Percentiles rank a stretch among this genome's conserved stretches.
Conservation (phyloP, 2,329 filamentous ascomycete species). For the Paracoccidioides lutzii region DNA sequence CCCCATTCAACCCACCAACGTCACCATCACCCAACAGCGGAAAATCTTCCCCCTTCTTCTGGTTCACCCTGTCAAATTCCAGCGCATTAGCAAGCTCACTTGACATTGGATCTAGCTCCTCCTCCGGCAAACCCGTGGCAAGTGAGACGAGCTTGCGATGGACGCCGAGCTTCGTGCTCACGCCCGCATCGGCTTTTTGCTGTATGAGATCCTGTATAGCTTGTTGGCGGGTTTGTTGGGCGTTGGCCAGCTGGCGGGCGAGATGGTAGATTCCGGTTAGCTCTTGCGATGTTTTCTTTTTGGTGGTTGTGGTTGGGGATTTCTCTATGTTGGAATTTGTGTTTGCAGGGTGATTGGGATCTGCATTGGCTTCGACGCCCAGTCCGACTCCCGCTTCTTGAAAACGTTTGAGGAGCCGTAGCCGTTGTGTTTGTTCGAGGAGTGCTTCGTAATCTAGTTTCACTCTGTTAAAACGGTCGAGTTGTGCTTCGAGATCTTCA, state of each 20-base stretch:
- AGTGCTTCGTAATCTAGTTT: conserved; percentile 29
- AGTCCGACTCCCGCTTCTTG: conserved; percentile 5
- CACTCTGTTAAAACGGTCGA: conserved; percentile 28
- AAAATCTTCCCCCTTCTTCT: conserved; percentile 17
- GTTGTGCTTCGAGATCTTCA: conserved; percentile 24
- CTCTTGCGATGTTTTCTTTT: conserved; percentile 16
- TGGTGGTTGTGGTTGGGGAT: conserved; percentile 2
- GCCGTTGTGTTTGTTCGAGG: conserved; percentile 32
- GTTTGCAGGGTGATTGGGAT: background rate
- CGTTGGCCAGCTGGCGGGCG: conserved; percentile 20
- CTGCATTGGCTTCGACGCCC: no score
- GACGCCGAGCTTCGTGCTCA: conserved; percentile 34
- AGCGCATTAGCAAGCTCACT: conserved; percentile 34
- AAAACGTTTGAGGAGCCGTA: conserved; percentile 23
- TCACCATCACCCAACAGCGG: background rate
- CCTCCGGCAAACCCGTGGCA: conserved; percentile 35
- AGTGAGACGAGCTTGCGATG: conserved; percentile 35
- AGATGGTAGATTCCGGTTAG: conserved; percentile 21
- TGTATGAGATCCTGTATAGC: conserved; percentile 31
- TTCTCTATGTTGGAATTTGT: background rate
- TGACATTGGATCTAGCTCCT: conserved; percentile 36
- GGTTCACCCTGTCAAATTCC: conserved; percentile 31
- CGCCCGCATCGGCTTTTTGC: conserved; percentile 34
- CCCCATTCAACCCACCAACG: background rate
- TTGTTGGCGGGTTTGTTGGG: conserved; percentile 23